Conservation (phyloP, 1,284 basidiomycete species). For the Coniophora puteana region DNA sequence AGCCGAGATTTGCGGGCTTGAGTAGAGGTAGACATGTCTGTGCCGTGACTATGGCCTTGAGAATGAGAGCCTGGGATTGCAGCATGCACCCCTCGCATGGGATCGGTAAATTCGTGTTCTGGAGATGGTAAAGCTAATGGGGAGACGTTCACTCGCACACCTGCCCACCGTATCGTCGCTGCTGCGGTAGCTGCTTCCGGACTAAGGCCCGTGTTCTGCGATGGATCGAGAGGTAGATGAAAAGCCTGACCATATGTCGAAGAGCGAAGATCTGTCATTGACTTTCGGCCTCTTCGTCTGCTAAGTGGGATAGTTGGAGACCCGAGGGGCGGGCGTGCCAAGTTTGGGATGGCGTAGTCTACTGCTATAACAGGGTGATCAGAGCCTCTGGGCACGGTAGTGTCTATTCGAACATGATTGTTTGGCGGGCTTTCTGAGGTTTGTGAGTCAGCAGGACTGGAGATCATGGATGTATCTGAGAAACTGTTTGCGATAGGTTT, state of each 20-base stretch:
- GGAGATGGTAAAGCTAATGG: constrained; percentile 83
- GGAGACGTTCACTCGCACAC: constrained; percentile 66
- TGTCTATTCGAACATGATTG: too few relatives aligned
- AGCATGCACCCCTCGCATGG: constrained; percentile 70
- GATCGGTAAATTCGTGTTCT: constrained; percentile 83
- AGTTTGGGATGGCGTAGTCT: too few relatives aligned
- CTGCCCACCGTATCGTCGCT: constrained; percentile 83
- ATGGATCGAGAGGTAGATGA: constrained; percentile 22
- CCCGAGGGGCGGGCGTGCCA: too few relatives aligned
- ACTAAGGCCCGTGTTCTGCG: constrained; percentile 30
- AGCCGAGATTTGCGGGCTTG: constrained; percentile 51
- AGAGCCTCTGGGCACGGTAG: too few relatives aligned
- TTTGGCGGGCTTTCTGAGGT: too few relatives aligned
- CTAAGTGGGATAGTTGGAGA: constrained; percentile 22
- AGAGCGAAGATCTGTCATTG: constrained; percentile 46
- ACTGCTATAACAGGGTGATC: too few relatives aligned
- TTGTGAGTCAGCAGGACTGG: too few relatives aligned
- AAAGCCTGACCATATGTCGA: constrained; percentile 22
- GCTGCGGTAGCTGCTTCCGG: constrained; percentile 65
- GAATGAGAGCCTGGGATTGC: constrained; percentile 63
- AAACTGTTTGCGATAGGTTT: too few relatives aligned
- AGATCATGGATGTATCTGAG: too few relatives aligned
- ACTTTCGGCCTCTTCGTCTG: constrained; percentile 49
- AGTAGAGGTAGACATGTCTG: constrained; percentile 41
- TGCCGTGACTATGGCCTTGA: constrained; percentile 24